Conservation (phyloP, 2,329 filamentous ascomycete species). For the Arthrobotrys sphaeroides region DNA sequence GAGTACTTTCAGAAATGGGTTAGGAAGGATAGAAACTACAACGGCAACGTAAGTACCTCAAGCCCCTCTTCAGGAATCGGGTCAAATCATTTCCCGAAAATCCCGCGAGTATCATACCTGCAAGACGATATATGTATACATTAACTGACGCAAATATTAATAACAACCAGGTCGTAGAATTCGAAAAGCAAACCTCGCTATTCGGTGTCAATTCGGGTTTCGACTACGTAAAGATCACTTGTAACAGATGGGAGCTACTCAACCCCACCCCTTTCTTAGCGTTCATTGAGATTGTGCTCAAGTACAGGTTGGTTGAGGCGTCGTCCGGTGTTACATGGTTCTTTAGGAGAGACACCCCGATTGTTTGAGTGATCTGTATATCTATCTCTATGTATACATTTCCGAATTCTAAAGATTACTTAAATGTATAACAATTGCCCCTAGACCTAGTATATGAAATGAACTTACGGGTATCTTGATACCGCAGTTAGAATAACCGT, state of each 20-base stretch:
- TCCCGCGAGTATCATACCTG: neutral
- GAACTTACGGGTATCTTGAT: too few species aligned
- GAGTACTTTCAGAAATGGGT: slow-evolving; percentile 53
- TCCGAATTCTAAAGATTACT: too few species aligned
- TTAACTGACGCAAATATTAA: slow-evolving; percentile 10
- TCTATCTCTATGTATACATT: too few species aligned
- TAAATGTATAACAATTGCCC: too few species aligned
- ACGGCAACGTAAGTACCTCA: slow-evolving; percentile 45
- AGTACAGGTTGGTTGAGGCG: slow-evolving; percentile 43
- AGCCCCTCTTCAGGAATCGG: neutral
- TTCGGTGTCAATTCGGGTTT: slow-evolving; percentile 46
- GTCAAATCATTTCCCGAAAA: neutral
- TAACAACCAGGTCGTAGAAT: slow-evolving; percentile 33
- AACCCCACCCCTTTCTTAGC: slow-evolving; percentile 50
- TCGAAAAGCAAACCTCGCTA: slow-evolving; percentile 46
- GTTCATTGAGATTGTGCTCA: slow-evolving; percentile 49
- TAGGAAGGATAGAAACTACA: slow-evolving; percentile 46
- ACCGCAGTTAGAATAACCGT: too few species aligned
- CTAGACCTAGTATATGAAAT: too few species aligned
- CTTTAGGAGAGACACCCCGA: slow-evolving; percentile 34
- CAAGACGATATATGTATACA: too few species aligned
- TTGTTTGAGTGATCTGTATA: slow-evolving; percentile 9
- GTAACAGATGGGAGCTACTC: slow-evolving; percentile 49
- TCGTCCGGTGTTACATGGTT: slow-evolving; percentile 50
- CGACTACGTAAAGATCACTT: slow-evolving; percentile 49